Evolutionary conservation across 2,329 filamentous ascomycete species (phyloP).

Genomic region (Pleochaeta shiraiana): DNA sequence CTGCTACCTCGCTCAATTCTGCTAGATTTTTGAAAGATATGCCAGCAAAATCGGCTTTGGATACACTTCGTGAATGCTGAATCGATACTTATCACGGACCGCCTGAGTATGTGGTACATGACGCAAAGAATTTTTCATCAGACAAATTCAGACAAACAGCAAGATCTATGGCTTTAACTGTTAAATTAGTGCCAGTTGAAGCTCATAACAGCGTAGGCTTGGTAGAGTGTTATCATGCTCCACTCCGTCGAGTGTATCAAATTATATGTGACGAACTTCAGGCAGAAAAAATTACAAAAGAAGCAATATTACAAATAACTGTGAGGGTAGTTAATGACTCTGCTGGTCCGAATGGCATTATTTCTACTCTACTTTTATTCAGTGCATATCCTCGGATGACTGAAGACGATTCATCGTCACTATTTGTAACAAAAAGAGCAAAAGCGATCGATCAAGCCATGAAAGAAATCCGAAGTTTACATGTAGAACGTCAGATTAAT

Average conservation of each 20-base stretch:
- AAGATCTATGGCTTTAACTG: not conserved
- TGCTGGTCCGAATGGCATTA: slow-evolving; percentile 7
- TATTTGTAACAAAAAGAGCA: slow-evolving; percentile 4
- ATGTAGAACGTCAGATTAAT: slow-evolving; percentile 4
- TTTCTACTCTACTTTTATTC: slow-evolving; percentile 7
- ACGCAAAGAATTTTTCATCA: not conserved
- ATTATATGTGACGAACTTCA: slow-evolving; percentile 6
- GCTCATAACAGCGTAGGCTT: slow-evolving; percentile 4
- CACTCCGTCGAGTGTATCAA: slow-evolving; percentile 4
- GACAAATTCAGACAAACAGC: slow-evolving; percentile 4
- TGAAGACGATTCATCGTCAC: slow-evolving; percentile 3
- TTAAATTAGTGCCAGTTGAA: slow-evolving; percentile 3
- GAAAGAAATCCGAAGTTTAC: slow-evolving; percentile 3
- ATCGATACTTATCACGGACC: slow-evolving; percentile 6
- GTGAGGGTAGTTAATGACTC: slow-evolving; percentile 5
- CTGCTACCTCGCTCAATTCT: slow-evolving; percentile 1
- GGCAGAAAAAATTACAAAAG: not conserved
- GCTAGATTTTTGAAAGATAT: slow-evolving; percentile 5
- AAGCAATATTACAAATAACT: slow-evolving; percentile 7
- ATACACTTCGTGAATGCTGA: slow-evolving; percentile 4
- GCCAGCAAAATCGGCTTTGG: not conserved
- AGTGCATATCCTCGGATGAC: slow-evolving; percentile 5
- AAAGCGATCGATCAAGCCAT: slow-evolving; percentile 5
- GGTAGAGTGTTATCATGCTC: slow-evolving; percentile 5
- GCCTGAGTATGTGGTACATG: not conserved